Conservation (phyloP, 139 green algal genomes). For the Coelastrella sp. region DNA sequence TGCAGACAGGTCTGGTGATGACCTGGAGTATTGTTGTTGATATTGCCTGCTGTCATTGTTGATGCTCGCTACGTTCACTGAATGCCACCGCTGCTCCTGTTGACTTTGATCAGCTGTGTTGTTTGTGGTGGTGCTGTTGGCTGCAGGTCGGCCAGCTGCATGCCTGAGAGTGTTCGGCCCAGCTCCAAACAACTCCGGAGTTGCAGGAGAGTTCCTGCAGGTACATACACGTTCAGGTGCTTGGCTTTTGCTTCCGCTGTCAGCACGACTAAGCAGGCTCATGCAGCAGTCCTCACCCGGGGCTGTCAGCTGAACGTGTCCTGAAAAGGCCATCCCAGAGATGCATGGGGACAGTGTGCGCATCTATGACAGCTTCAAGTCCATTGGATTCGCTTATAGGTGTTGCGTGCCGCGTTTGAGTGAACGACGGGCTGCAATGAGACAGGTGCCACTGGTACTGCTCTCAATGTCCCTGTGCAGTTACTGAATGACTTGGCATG, state of each 20-base stretch:
- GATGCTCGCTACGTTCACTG: neutral
- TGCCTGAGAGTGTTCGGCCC: neutral
- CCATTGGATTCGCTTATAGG: too few relatives aligned
- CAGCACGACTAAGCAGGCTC: too few relatives aligned
- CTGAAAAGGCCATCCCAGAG: slow-evolving; percentile 8
- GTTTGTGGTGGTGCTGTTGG: neutral
- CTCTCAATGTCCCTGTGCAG: too few relatives aligned
- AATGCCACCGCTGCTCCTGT: neutral
- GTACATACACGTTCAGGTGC: neutral
- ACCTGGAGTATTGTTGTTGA: neutral
- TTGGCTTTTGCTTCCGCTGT: too few relatives aligned
- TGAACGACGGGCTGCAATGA: too few relatives aligned
- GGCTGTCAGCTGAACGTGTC: neutral
- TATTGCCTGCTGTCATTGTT: neutral
- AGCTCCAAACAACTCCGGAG: neutral
- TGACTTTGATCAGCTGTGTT: neutral
- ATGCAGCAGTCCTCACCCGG: neutral
- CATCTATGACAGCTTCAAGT: too few relatives aligned
- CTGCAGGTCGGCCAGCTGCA: neutral
- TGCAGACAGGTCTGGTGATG: neutral
- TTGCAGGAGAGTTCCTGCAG: neutral
- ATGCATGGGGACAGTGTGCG: neutral
- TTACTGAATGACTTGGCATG: too few relatives aligned
- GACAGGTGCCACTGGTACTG: too few relatives aligned
- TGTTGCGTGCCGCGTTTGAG: too few relatives aligned